Percentiles rank a stretch among this genome's conserved stretches.
Evolutionary conservation across 345 rosid species (phyloP).

Genomic region (Eucalyptus albens): DNA sequence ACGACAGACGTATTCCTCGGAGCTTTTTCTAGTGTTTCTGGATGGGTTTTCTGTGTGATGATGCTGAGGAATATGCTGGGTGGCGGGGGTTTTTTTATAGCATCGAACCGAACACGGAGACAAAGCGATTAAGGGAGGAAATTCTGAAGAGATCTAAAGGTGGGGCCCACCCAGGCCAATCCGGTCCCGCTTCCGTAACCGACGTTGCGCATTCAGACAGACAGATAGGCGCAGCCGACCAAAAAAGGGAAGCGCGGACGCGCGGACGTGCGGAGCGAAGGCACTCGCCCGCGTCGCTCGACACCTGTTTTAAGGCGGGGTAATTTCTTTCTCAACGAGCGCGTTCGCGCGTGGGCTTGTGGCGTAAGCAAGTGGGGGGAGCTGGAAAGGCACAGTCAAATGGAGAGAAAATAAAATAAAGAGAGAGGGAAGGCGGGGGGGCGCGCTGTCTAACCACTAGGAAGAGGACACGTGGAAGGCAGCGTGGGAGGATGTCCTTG

Average conservation of each 20-base stretch:
- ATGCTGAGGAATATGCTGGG: not conserved
- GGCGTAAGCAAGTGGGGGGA: not conserved
- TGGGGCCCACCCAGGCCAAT: not conserved
- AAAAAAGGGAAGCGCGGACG: too few species aligned
- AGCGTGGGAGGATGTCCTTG: not conserved
- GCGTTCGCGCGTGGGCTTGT: not conserved
- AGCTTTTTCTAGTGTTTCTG: not conserved
- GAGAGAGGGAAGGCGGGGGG: not conserved
- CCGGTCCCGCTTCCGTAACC: not conserved
- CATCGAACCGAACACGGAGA: constrained; percentile 5
- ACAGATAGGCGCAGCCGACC: not conserved
- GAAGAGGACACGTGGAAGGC: not conserved
- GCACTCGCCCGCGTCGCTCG: not conserved
- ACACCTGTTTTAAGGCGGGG: too few species aligned
- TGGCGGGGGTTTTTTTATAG: constrained; percentile 7
- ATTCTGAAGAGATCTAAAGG: not conserved
- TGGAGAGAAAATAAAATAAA: not conserved
- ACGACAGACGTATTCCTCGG: not conserved
- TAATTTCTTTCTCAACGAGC: not conserved
- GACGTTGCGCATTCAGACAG: constrained; percentile 2
- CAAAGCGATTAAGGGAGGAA: constrained; percentile 9
- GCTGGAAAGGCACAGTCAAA: not conserved
- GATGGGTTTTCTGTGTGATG: not conserved
- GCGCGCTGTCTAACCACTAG: not conserved
- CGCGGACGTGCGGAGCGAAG: not conserved